Percentiles rank a stretch among this genome's conserved stretches.
Conservation (phyloP, 805 yeast species). For the Pichia nanzhaoensis region DNA sequence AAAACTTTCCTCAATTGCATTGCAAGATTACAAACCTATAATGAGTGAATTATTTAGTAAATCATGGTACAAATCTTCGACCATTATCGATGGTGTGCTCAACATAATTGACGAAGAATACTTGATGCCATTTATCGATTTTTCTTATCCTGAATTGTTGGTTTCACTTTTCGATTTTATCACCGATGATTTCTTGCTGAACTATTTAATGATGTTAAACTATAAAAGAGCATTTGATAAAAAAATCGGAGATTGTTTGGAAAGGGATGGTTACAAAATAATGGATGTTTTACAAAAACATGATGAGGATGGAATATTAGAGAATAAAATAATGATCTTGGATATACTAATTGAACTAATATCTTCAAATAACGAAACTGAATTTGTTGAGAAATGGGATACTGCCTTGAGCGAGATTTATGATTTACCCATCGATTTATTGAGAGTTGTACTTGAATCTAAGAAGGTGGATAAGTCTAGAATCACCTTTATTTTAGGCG, state of each 20-base stretch:
- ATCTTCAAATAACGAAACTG: constrained; percentile 38
- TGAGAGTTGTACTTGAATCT: constrained; percentile 55
- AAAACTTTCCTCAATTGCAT: constrained; percentile 22
- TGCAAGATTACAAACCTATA: constrained; percentile 21
- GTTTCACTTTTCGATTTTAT: constrained; percentile 27
- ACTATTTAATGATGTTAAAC: constrained; percentile 25
- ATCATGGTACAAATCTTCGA: constrained; percentile 27
- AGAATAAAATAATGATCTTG: constrained; percentile 40
- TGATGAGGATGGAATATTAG: constrained; percentile 23
- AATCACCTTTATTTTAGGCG: constrained; percentile 21
- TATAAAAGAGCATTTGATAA: constrained; percentile 22
- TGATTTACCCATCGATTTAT: constrained; percentile 68
- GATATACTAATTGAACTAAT: constrained; percentile 57
- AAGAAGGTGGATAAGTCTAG: constrained; percentile 21
- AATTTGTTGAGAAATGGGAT: constrained; percentile 34
- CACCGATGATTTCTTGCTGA: constrained; percentile 36
- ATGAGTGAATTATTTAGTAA: constrained; percentile 23
- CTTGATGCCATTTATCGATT: constrained; percentile 25
- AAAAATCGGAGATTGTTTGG: constrained; percentile 41
- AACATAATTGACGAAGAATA: constrained; percentile 24
- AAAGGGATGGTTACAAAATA: constrained; percentile 53
- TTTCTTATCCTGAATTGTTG: constrained; percentile 25
- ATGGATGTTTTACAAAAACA: constrained; percentile 46
- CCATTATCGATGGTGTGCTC: constrained; percentile 22
- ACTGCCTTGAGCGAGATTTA: constrained; percentile 59